Conservation (phyloP, 352 stramenopile genomes). For the Pythium chondricola region DNA sequence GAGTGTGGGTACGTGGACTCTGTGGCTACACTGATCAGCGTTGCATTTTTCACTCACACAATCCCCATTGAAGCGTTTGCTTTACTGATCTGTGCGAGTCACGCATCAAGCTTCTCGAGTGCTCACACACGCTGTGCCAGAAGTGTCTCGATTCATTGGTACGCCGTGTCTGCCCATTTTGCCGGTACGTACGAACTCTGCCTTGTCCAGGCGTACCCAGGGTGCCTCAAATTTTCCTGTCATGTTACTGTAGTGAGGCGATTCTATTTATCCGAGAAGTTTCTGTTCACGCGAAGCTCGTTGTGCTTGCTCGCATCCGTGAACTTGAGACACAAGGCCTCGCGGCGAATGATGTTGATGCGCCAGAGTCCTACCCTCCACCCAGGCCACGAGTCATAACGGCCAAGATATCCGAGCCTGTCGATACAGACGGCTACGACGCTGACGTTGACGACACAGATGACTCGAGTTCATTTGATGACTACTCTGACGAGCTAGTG, state of each 20-base stretch:
- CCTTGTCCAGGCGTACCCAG: too few species aligned
- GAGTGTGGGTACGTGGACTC: conserved; percentile 19
- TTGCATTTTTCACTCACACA: background rate
- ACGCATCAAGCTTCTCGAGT: conserved; percentile 14
- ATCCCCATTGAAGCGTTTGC: conserved; percentile 8
- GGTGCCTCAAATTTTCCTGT: background rate
- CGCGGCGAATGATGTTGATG: conserved; percentile 10
- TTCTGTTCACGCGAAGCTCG: conserved; percentile 1
- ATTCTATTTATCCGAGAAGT: conserved; percentile 11
- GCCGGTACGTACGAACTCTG: conserved; percentile 8
- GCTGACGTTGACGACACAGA: background rate
- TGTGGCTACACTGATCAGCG: background rate
- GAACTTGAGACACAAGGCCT: background rate
- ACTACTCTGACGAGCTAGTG: background rate
- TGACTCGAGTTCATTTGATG: background rate
- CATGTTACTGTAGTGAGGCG: background rate
- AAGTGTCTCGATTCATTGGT: conserved; percentile 2
- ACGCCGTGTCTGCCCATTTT: conserved; percentile 11
- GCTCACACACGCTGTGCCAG: conserved; percentile 11
- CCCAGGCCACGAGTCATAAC: background rate
- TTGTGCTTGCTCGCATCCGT: conserved; percentile 6
- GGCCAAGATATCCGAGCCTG: background rate
- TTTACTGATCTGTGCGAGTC: conserved; percentile 4
- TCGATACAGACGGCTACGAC: background rate
- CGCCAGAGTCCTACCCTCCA: background rate